Percentiles rank a stretch among this genome's conserved stretches.
Evolutionary conservation across 345 rosid species (phyloP).

Genomic region (Orychophragmus violaceus): DNA sequence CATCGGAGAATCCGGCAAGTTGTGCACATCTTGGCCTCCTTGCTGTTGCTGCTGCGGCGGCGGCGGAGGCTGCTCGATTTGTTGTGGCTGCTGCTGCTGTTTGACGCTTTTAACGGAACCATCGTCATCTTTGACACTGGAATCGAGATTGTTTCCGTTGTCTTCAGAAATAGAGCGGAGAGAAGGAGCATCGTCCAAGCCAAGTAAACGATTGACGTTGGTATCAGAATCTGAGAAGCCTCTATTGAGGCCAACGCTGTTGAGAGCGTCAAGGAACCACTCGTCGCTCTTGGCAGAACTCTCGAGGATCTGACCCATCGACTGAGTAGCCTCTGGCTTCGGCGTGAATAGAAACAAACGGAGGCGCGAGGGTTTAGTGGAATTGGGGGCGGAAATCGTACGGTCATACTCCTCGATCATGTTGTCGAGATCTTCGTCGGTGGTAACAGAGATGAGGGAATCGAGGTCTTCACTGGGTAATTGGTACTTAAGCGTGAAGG

Average conservation of each 20-base stretch:
- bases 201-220: slow-evolving; percentile 67
- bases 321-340: slow-evolving; percentile 69
- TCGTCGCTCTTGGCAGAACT: slow-evolving; percentile 69
- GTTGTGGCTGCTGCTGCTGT: slow-evolving; percentile 31
- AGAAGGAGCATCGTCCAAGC: slow-evolving; percentile 52
- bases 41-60: slow-evolving; percentile 28
- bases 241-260: slow-evolving; percentile 52
- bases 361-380: slow-evolving; percentile 51
- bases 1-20: slow-evolving; percentile 94
- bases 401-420: slow-evolving; percentile 98
- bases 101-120: slow-evolving; percentile 43
- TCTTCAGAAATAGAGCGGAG: slow-evolving; percentile 16
- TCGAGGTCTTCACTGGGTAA: slow-evolving; percentile 93
- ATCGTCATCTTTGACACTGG: slow-evolving; percentile 31
- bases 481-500: slow-evolving; percentile 85
- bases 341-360: slow-evolving; percentile 75
- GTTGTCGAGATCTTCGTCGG: slow-evolving; percentile 93
- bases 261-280: slow-evolving; percentile 85
- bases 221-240: slow-evolving; percentile 70
- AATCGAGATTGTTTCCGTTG: slow-evolving; percentile 27
- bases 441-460: slow-evolving; percentile 81
- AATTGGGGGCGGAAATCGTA: slow-evolving; percentile 32
- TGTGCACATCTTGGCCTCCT: slow-evolving; percentile 61
- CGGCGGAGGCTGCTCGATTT: slow-evolving; percentile 13
- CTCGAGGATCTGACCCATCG: slow-evolving; percentile 67